Base-by-base conservation (phyloP, 257 asterid species). In the Nicotiana paniculata region DNA sequence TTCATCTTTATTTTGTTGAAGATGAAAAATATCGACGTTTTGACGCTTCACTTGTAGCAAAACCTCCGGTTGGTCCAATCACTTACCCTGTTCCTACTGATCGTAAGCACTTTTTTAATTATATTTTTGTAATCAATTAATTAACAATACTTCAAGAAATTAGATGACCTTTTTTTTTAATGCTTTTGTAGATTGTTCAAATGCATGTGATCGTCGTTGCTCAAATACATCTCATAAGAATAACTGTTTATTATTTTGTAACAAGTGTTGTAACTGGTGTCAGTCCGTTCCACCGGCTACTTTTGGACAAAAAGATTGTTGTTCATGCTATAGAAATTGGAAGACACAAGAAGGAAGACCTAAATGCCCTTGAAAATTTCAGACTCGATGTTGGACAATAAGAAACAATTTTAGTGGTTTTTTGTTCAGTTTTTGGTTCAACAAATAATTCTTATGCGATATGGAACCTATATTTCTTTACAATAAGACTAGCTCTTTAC, bases 321-420 rank as follows among this genome's bases (percentile, higher is more conserved):
- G 51, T 43, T 9, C 51, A 4, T 86, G 86, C 39, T 86, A 86
- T 1, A 17, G 59, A 7, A 53, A 83, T 51, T 75, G 86, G 86
- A 66, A 76, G 57, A 82, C 81, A 18, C 10, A 82, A 62, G n/a
- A 55, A 74, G 84, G 86, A 37, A 65, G 79, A 17, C 86, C 88
- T 4, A 85, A 83, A 28, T 86, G 88, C 37, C 88, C 88, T 81
- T 85, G 83, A 84, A 61, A 12, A 5, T 81, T 0, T 15, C 3
- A 53, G 26, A 57, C 4, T 59, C 2, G 1, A 83, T 70, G 43
- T 80, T 80, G 32, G 48, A 16, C n/a, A 21, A n/a, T 61, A 9
- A 43, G 12, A 43, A 61, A 26, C 5, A 59, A 7, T 3, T 55
- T 16, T 15, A 55, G 57, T 53, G 8, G 2, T 43, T 43, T 43